Evolutionary conservation across 1,139 yeast species (phyloP).

Genomic region (Candida buenavistaensis): DNA sequence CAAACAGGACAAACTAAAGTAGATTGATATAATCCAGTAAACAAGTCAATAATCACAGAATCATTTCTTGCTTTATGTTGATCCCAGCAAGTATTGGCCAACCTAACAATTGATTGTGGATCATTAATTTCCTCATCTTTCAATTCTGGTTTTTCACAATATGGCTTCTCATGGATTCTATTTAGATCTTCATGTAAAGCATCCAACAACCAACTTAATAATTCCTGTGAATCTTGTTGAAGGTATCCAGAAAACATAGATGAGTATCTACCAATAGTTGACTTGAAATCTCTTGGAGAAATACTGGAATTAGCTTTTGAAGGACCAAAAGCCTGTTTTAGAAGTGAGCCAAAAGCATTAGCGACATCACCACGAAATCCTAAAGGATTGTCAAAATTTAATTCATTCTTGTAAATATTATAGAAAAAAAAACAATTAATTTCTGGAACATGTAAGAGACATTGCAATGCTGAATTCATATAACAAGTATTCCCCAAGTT

Average conservation of each 20-base stretch:
- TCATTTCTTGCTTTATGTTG: constrained; percentile 81
- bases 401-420: constrained; percentile 61
- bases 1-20: constrained; percentile 89
- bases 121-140: constrained; percentile 61
- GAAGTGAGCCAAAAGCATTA: constrained; percentile 63
- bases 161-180: constrained; percentile 78
- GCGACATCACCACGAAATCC: constrained; percentile 88
- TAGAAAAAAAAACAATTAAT: constrained; percentile 70
- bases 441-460: constrained; percentile 85
- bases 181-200: constrained; percentile 94
- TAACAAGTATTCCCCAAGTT: constrained; percentile 94
- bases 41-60: constrained; percentile 79
- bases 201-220: constrained; percentile 84
- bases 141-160: constrained; percentile 84
- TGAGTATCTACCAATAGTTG: constrained; percentile 75
- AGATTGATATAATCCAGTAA: constrained; percentile 88
- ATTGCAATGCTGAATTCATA: constrained; percentile 95
- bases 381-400: constrained; percentile 70
- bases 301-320: constrained; percentile 19
- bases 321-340: constrained; percentile 55
- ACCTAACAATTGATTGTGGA: constrained; percentile 49
- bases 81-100: constrained; percentile 81
- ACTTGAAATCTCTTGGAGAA: constrained; percentile 77
- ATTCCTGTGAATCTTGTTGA: constrained; percentile 97
- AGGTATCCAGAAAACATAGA: constrained; percentile 83